Evolutionary conservation across 768 basidiomycete species (phyloP).

Genomic region (Sutorius australiensis): DNA sequence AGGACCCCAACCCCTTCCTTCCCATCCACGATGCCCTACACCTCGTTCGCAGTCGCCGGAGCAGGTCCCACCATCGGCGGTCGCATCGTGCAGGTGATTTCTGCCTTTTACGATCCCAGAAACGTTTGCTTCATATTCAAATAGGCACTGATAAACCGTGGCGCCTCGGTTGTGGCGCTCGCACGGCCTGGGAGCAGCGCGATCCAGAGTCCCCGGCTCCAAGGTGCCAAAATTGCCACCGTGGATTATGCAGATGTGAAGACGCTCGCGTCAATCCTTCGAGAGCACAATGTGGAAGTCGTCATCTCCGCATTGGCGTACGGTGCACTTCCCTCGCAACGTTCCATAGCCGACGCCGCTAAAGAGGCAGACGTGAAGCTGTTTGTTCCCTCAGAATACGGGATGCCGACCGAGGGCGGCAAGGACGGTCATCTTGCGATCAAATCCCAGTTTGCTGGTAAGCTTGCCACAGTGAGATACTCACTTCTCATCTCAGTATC

Average conservation of each 20-base stretch:
- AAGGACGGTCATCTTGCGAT: slow-evolving; percentile 21
- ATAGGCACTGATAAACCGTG: slow-evolving; percentile 21
- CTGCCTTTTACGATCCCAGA: neutral
- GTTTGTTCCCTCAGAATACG: slow-evolving; percentile 39
- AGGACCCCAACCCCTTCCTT: neutral
- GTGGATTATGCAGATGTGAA: slow-evolving; percentile 29
- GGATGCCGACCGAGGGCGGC: slow-evolving; percentile 33
- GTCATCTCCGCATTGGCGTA: slow-evolving; percentile 33
- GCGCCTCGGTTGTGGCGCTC: slow-evolving; percentile 26
- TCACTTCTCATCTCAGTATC: neutral
- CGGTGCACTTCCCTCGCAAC: slow-evolving; percentile 25
- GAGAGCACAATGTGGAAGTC: slow-evolving; percentile 33
- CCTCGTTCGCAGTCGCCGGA: slow-evolving; percentile 36
- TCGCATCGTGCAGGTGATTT: slow-evolving; percentile 29
- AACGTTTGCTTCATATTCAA: neutral
- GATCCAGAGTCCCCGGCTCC: slow-evolving; percentile 15
- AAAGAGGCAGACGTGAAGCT: slow-evolving; percentile 35
- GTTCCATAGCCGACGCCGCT: slow-evolving; percentile 33
- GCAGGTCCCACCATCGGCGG: slow-evolving; percentile 35
- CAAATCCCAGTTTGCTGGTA: slow-evolving; percentile 32
- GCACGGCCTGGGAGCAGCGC: slow-evolving; percentile 22
- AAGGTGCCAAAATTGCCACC: slow-evolving; percentile 24
- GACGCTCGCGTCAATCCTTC: slow-evolving; percentile 26
- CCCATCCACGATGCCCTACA: slow-evolving; percentile 24
- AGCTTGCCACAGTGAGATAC: neutral